phyloP scores from a whole-genome alignment of 768 basidiomycete species.

The Tephrocybe sp. region DNA sequence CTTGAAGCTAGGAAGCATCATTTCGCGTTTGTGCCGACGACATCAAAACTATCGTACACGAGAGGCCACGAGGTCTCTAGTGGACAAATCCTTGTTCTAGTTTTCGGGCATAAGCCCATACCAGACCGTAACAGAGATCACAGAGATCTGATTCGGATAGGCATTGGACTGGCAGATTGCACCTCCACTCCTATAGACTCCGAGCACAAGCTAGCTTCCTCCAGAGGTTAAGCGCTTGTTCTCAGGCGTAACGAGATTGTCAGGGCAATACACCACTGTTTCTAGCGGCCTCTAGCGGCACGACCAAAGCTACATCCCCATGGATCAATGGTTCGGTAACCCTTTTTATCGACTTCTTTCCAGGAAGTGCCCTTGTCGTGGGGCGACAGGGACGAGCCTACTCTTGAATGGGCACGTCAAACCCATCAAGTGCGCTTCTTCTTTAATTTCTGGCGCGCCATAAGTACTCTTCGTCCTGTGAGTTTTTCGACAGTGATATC shows the following conservation, averaged over 20 bases:
- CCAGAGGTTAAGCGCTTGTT: background rate
- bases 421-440: background rate
- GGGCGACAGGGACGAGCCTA: background rate
- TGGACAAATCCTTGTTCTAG: no score
- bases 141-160: background rate
- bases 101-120: no score
- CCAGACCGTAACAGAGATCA: background rate
- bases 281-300: no score
- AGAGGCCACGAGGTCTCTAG: no score
- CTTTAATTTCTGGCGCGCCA: background rate
- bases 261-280: background rate
- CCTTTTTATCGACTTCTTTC: background rate
- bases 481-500: background rate
- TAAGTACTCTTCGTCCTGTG: background rate
- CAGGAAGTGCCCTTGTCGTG: background rate
- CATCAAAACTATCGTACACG: no score
- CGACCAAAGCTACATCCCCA: background rate
- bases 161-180: no score
- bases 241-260: background rate
- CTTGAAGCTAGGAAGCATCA: no score
- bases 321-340: background rate
- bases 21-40: no score
- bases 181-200: no score
- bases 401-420: background rate
- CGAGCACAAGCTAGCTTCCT: background rate